Conservation (phyloP, 2,329 filamentous ascomycete genomes). For the Aureobasidium sp. region DNA sequence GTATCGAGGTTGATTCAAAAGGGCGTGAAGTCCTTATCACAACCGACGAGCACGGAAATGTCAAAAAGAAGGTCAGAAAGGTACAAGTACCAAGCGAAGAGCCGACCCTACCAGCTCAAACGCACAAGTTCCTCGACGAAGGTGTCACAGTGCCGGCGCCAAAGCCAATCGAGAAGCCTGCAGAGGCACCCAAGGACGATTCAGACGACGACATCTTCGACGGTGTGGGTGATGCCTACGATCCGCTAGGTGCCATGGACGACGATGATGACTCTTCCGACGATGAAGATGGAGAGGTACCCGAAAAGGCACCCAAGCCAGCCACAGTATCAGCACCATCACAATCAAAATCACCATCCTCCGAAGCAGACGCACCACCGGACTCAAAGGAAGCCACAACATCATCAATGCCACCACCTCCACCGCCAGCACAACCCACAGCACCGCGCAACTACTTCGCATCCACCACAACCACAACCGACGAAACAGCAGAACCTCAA, state of each 20-base stretch:
- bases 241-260: conserved; percentile 48
- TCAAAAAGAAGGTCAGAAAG: conserved; percentile 53
- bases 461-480: conserved; percentile 19
- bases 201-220: conserved; percentile 54
- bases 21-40: conserved; percentile 51
- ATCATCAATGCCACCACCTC: conserved; percentile 13
- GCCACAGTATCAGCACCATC: neutral
- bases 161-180: conserved; percentile 34
- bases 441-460: conserved; percentile 30
- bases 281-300: conserved; percentile 4
- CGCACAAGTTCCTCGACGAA: conserved; percentile 24
- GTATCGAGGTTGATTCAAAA: conserved; percentile 34
- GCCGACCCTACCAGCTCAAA: conserved; percentile 20
- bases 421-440: neutral
- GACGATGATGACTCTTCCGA: conserved; percentile 33
- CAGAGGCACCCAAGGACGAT: conserved; percentile 20
- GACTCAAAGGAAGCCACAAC: neutral
- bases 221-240: conserved; percentile 50
- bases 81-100: conserved; percentile 24
- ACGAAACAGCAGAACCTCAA: conserved; percentile 12
- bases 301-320: neutral
- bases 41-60: conserved; percentile 50
- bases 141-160: conserved; percentile 26
- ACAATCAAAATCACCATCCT: neutral
- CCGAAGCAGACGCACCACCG: conserved; percentile 2